Conservation (phyloP, 2,329 filamentous ascomycete genomes). For the Monosporascus sp. region DNA sequence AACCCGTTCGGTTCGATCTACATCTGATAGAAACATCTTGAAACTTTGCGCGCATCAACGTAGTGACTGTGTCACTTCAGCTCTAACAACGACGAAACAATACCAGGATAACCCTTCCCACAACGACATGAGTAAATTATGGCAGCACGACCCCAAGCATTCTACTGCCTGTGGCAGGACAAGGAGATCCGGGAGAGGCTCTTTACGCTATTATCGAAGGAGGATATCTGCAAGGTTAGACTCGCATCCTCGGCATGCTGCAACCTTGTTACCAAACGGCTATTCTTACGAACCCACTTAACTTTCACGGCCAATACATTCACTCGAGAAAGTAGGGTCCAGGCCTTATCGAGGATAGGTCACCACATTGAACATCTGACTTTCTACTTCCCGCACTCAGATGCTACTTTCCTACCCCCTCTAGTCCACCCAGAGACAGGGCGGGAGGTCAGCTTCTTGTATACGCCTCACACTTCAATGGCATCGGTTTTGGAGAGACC, state of each 20-base stretch:
- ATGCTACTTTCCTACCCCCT: slow-evolving; percentile 79
- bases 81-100: slow-evolving; percentile 7
- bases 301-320: slow-evolving; percentile 72
- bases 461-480: slow-evolving; percentile 68
- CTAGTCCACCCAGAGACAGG: slow-evolving; percentile 73
- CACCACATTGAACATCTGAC: slow-evolving; percentile 72
- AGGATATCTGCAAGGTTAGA: slow-evolving; percentile 55
- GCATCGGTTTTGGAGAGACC: slow-evolving; percentile 57
- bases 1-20: background rate
- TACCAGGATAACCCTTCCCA: slow-evolving; percentile 11
- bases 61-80: slow-evolving; percentile 7
- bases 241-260: slow-evolving; percentile 65
- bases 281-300: slow-evolving; percentile 64
- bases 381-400: slow-evolving; percentile 70
- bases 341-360: slow-evolving; percentile 71
- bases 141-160: slow-evolving; percentile 43
- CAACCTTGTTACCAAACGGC: slow-evolving; percentile 60
- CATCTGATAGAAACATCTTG: background rate
- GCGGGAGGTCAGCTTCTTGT: slow-evolving; percentile 73
- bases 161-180: slow-evolving; percentile 52
- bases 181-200: slow-evolving; percentile 44
- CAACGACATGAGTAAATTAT: slow-evolving; percentile 47
- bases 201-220: slow-evolving; percentile 42
- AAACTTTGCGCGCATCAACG: slow-evolving; percentile 3
- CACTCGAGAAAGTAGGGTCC: slow-evolving; percentile 65